Percentiles rank a stretch among this genome's conserved stretches.
phyloP scores from a whole-genome alignment of 73 alveolate species.

The Strombidium stylifer region DNA sequence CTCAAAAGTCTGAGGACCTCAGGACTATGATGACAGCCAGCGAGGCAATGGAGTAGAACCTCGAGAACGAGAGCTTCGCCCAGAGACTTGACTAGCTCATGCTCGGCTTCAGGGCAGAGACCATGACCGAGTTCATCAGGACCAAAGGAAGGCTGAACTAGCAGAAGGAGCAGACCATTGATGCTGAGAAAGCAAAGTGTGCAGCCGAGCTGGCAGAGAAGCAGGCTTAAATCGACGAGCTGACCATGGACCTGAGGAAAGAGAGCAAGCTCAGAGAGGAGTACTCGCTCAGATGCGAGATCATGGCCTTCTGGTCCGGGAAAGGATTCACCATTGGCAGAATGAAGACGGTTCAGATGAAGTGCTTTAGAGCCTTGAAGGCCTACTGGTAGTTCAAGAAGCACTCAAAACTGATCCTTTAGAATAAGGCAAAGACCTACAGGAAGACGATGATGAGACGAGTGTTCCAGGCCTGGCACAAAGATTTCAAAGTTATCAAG shows the following conservation, averaged over 20 bases:
- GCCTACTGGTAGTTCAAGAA: slow-evolving; percentile 47
- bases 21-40: no score
- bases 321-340: slow-evolving; percentile 51
- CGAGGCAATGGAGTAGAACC: no score
- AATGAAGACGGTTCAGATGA: slow-evolving; percentile 31
- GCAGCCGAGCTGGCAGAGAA: slow-evolving; percentile 85
- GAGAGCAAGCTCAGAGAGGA: slow-evolving; percentile 52
- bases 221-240: slow-evolving; percentile 86
- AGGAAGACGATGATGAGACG: slow-evolving; percentile 13
- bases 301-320: slow-evolving; percentile 58
- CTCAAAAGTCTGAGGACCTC: no score
- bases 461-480: slow-evolving; percentile 54
- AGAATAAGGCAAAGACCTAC: slow-evolving; percentile 19
- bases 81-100: slow-evolving; percentile 88
- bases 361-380: slow-evolving; percentile 55
- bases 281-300: slow-evolving; percentile 51
- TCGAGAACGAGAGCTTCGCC: slow-evolving; percentile 92
- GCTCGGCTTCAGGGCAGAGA: slow-evolving; percentile 88
- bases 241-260: slow-evolving; percentile 88
- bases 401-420: slow-evolving; percentile 42
- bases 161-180: slow-evolving; percentile 88
- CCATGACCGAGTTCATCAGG: slow-evolving; percentile 93
- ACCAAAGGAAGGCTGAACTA: slow-evolving; percentile 89
- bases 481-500: slow-evolving; percentile 34
- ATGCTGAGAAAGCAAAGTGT: slow-evolving; percentile 90